Conservation (phyloP, 805 yeast species). For the Saturnispora silvae region DNA sequence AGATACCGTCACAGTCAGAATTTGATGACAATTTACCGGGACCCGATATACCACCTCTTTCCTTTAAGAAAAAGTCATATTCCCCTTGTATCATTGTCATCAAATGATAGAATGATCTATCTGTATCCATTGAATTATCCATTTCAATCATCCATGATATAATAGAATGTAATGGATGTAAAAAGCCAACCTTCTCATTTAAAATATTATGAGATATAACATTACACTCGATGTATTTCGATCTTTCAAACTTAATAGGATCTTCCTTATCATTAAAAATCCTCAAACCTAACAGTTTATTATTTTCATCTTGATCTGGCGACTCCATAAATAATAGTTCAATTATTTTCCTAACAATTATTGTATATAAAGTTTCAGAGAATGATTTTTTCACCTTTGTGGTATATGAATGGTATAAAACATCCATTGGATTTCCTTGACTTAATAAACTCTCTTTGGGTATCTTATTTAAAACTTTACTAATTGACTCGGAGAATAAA, state of each 20-base stretch:
- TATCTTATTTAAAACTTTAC: conserved; percentile 31
- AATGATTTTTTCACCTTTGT: conserved; percentile 12
- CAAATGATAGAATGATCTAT: conserved; percentile 8
- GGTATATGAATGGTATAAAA: conserved; percentile 13
- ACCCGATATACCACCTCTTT: conserved; percentile 1
- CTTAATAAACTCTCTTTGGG: conserved; percentile 9
- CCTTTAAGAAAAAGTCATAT: conserved; percentile 12
- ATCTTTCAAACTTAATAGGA: conserved; percentile 12
- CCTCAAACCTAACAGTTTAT: conserved; percentile 6
- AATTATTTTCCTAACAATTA: conserved; percentile 11
- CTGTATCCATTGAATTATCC: conserved; percentile 20
- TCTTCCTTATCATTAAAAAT: conserved; percentile 18
- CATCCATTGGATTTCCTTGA: conserved; percentile 13
- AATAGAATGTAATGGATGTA: conserved; percentile 73
- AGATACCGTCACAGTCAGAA: conserved; percentile 15
- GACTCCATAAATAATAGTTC: conserved; percentile 12
- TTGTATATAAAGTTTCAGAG: conserved; percentile 13
- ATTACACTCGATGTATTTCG: conserved; percentile 17
- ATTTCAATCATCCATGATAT: conserved; percentile 62
- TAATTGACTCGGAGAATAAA: conserved; percentile 46
- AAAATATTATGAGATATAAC: conserved; percentile 33
- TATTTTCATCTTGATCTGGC: conserved; percentile 2
- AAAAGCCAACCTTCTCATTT: conserved; percentile 47
- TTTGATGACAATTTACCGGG: conserved; percentile 1
- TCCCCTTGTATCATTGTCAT: conserved; percentile 15